phyloP scores from a whole-genome alignment of 176 grass and related monocot species.

The Miscanthus lutarioriparius region DNA sequence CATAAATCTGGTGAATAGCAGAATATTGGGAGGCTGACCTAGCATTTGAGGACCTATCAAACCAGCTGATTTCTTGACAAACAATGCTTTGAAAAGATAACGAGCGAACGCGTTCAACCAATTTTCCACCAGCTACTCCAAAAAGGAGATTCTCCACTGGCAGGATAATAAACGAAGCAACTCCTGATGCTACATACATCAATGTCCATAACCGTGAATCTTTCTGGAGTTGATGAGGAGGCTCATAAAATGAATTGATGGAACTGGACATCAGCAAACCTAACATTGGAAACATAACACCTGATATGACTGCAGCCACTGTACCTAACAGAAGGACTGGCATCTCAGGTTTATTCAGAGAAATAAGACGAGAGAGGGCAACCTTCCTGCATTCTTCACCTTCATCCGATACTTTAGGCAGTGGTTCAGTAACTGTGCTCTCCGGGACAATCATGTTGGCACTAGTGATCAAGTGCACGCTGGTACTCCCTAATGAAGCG shows the following conservation, averaged over 20 bases:
- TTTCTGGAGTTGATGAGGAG: slow-evolving; percentile 10
- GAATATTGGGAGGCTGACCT: not conserved
- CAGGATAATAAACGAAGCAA: slow-evolving; percentile 11
- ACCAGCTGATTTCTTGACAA: slow-evolving; percentile 23
- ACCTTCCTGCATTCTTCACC: slow-evolving; percentile 17
- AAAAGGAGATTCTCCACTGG: slow-evolving; percentile 1
- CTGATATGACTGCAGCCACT: not conserved
- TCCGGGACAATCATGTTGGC: not conserved
- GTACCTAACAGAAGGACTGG: slow-evolving; percentile 20
- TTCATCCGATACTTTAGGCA: not conserved
- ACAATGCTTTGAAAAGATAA: slow-evolving; percentile 23
- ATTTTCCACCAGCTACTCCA: slow-evolving; percentile 14
- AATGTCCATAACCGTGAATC: slow-evolving; percentile 22
- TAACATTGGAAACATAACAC: slow-evolving; percentile 22
- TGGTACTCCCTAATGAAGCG: slow-evolving; percentile 18
- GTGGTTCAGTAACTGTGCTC: not conserved
- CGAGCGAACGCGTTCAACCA: slow-evolving; percentile 11
- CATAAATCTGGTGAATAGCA: not conserved
- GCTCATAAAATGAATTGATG: slow-evolving; percentile 20
- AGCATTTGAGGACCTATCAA: slow-evolving; percentile 13
- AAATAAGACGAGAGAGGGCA: slow-evolving; percentile 7
- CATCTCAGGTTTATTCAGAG: slow-evolving; percentile 25
- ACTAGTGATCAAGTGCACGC: not conserved
- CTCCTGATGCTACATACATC: slow-evolving; percentile 15
- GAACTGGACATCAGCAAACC: slow-evolving; percentile 17